Percentiles rank a stretch among this genome's conserved stretches.
Conservation (phyloP, 1,139 yeast genomes). For the Arxiozyma telluris region DNA sequence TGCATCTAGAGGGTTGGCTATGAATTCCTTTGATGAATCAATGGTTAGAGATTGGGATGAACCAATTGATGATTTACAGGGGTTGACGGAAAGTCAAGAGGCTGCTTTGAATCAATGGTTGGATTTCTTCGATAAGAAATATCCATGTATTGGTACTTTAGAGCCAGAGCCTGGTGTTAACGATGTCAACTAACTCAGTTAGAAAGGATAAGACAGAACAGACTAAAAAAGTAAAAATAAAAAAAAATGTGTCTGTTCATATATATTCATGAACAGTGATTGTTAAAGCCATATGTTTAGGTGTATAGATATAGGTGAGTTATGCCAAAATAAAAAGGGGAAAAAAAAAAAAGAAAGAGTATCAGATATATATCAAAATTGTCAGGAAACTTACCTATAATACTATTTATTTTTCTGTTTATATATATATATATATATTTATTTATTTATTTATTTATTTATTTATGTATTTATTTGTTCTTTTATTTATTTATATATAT, state of each 20-base stretch:
- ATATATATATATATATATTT: too few species aligned
- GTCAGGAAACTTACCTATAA: not conserved
- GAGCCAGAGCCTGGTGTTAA: slow-evolving; percentile 32
- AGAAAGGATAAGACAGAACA: not conserved
- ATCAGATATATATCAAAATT: too few species aligned
- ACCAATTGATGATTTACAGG: slow-evolving; percentile 65
- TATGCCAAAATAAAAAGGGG: too few species aligned
- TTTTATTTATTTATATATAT: too few species aligned
- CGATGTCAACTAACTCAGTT: not conserved
- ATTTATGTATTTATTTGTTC: too few species aligned
- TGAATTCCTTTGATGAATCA: slow-evolving; percentile 71
- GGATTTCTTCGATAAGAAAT: slow-evolving; percentile 71
- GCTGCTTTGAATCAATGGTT: slow-evolving; percentile 80
- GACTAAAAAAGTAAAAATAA: too few species aligned
- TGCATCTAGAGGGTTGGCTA: slow-evolving; percentile 89
- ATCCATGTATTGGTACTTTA: slow-evolving; percentile 57
- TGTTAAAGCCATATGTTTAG: too few species aligned
- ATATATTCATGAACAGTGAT: not conserved
- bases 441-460: too few species aligned
- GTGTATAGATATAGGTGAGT: not conserved
- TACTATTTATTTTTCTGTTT: too few species aligned
- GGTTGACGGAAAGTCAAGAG: slow-evolving; percentile 51
- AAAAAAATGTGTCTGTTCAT: not conserved
- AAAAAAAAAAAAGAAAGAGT: too few species aligned
- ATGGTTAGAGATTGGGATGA: slow-evolving; percentile 50